Conservation (phyloP, 108 stramenopile species). For the Discostella stelligeroides region DNA sequence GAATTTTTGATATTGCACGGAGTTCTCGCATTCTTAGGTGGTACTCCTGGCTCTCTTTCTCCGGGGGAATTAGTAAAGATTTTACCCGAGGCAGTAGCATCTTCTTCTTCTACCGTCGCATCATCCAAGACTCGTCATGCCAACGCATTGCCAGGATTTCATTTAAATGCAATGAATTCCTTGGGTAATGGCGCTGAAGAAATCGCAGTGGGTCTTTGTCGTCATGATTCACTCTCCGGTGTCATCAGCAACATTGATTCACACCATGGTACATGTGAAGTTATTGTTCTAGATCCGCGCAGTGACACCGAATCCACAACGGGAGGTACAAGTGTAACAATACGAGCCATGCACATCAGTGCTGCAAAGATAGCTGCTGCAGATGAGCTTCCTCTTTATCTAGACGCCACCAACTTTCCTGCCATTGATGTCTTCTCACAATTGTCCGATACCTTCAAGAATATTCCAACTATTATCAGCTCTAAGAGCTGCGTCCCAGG, state of each 20-base stretch:
- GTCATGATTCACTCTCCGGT: constrained; percentile 61
- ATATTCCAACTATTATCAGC: constrained; percentile 10
- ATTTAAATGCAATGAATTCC: constrained; percentile 47
- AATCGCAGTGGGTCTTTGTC: constrained; percentile 73
- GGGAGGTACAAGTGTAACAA: constrained; percentile 42
- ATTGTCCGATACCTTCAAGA: constrained; percentile 20
- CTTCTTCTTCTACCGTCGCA: constrained; percentile 53
- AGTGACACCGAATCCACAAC: not conserved
- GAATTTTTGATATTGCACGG: constrained; percentile 34
- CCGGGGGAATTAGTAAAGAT: constrained; percentile 67
- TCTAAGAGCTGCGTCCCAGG: not conserved
- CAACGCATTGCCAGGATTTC: constrained; percentile 14
- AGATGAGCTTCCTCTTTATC: constrained; percentile 62
- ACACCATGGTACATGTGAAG: constrained; percentile 76
- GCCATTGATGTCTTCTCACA: constrained; percentile 8
- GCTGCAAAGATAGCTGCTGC: constrained; percentile 62
- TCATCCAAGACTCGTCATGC: constrained; percentile 27
- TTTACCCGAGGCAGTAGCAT: constrained; percentile 63
- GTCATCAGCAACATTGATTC: constrained; percentile 75
- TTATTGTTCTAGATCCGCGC: constrained; percentile 54
- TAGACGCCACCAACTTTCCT: constrained; percentile 44
- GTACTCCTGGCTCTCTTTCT: constrained; percentile 40
- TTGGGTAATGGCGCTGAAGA: constrained; percentile 77
- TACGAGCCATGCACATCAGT: constrained; percentile 69
- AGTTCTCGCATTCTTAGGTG: constrained; percentile 72